Conservation (phyloP, 768 basidiomycete species). For the Antrodiella citrinella region DNA sequence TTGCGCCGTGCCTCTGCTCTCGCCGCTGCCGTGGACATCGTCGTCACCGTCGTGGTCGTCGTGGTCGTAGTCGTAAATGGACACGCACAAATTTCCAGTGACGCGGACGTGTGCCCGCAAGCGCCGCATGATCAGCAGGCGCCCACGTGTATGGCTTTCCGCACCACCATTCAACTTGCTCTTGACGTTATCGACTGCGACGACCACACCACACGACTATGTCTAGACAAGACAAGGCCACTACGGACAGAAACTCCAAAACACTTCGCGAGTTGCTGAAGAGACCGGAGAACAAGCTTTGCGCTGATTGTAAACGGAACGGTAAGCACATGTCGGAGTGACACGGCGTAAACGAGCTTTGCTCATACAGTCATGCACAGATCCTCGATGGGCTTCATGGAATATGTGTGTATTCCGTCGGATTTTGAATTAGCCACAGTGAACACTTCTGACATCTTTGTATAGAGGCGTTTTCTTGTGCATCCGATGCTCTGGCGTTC, state of each 20-base stretch:
- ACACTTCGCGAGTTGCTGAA: conserved; percentile 85
- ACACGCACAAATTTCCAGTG: background rate
- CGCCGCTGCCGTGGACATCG: conserved; percentile 39
- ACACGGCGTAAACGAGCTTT: background rate
- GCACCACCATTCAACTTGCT: background rate
- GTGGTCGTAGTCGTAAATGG: background rate
- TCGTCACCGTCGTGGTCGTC: conserved; percentile 10
- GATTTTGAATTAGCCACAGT: too few relatives aligned
- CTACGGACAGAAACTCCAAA: conserved; percentile 69
- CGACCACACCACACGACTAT: conserved; percentile 9
- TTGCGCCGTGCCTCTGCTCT: conserved; percentile 72
- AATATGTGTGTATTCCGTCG: conserved; percentile 73
- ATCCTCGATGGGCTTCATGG: conserved; percentile 98
- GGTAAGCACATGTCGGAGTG: conserved; percentile 44
- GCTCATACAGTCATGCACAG: conserved; percentile 32
- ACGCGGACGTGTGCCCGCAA: background rate
- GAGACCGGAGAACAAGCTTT: conserved; percentile 84
- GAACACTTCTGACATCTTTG: conserved; percentile 1
- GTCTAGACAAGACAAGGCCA: conserved; percentile 73
- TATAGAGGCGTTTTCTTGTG: conserved; percentile 86
- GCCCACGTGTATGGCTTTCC: background rate
- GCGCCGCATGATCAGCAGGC: background rate
- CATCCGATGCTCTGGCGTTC: conserved; percentile 95
- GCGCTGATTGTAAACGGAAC: conserved; percentile 95
- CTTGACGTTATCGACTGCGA: background rate